Conservation (phyloP, 257 asterid species). For the Asclepias syriaca region DNA sequence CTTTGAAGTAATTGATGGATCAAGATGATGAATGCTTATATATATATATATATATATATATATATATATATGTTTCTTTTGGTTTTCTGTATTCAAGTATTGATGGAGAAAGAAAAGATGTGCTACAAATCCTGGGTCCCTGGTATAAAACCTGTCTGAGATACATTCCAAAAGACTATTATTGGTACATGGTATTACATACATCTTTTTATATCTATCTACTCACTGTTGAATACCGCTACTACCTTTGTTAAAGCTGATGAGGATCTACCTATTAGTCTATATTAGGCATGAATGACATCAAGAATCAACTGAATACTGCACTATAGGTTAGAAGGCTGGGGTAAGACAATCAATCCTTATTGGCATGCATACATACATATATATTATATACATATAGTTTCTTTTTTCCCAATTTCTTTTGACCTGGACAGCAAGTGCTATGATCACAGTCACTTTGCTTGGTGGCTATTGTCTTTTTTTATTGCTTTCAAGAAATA, state of each 20-base stretch:
- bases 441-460: constrained; percentile 1
- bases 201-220: background rate
- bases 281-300: background rate
- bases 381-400: background rate
- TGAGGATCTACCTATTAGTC: background rate
- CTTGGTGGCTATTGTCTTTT: background rate
- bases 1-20: background rate
- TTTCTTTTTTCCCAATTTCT: background rate
- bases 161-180: background rate
- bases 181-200: background rate
- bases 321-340: background rate
- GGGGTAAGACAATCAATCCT: constrained; percentile 5
- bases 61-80: no score
- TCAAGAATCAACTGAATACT: background rate
- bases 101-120: background rate
- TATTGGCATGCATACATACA: background rate
- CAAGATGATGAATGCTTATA: background rate
- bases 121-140: background rate
- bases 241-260: background rate
- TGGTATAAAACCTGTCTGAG: background rate
- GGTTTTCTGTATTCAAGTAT: background rate
- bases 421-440: background rate
- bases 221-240: background rate
- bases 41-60: no score
- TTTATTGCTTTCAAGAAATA: background rate